phyloP scores from a whole-genome alignment of 441 rosid genomes.

The Geranium incanum region DNA sequence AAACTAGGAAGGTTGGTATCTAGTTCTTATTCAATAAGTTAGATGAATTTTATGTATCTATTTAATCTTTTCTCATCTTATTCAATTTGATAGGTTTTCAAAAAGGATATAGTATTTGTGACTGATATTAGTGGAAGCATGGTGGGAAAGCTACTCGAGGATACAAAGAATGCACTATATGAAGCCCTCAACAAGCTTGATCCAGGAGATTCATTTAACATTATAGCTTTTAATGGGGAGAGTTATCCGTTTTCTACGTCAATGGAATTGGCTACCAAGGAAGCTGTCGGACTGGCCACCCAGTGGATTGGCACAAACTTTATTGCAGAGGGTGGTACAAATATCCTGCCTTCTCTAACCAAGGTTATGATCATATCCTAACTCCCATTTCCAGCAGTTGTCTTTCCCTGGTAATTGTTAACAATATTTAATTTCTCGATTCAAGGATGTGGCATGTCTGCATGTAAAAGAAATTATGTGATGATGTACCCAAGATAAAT shows the following conservation, averaged over 20 bases:
- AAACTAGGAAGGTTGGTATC: constrained; percentile 46
- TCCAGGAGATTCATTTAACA: constrained; percentile 72
- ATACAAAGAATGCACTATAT: constrained; percentile 53
- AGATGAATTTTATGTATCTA: constrained; percentile 7
- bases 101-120: constrained; percentile 70
- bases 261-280: constrained; percentile 60
- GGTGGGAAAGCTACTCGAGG: constrained; percentile 69
- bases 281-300: constrained; percentile 52
- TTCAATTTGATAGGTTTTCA: constrained; percentile 51
- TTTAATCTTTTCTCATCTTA: constrained; percentile 25
- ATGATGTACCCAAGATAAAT: background rate
- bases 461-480: background rate
- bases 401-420: background rate
- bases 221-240: constrained; percentile 75
- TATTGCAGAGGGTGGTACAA: constrained; percentile 66
- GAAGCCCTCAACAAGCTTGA: constrained; percentile 50
- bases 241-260: constrained; percentile 56
- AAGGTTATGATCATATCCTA: constrained; percentile 39
- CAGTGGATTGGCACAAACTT: constrained; percentile 68
- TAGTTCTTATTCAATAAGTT: constrained; percentile 7
- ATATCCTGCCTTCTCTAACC: constrained; percentile 62
- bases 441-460: background rate
- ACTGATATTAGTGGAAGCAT: constrained; percentile 94
- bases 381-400: constrained; percentile 9
- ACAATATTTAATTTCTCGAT: background rate